Evolutionary conservation across 75 land plant species (phyloP).

Genomic region (Cunninghamia lanceolata): DNA sequence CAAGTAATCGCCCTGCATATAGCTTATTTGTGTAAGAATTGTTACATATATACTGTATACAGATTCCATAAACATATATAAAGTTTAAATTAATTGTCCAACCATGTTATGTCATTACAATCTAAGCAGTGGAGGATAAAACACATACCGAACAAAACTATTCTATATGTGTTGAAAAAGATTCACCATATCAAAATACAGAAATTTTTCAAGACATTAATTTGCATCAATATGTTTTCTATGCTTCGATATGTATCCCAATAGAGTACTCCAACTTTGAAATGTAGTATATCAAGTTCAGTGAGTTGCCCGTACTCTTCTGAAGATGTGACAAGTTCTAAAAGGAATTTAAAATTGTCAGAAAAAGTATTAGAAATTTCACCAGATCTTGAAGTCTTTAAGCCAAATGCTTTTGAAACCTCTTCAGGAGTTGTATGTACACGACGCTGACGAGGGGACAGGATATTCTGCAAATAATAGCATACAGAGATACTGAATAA

Average conservation of each 20-base stretch:
- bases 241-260: not conserved
- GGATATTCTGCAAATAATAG: not conserved
- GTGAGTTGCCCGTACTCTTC: not conserved
- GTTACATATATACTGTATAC: not conserved
- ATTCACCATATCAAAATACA: not conserved
- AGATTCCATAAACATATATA: not conserved
- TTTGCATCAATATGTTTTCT: not conserved
- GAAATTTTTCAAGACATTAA: not conserved
- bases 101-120: not conserved
- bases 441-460: constrained; percentile 9
- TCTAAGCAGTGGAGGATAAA: not conserved
- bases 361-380: not conserved
- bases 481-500: not conserved
- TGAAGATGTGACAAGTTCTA: not conserved
- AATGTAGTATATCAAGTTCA: not conserved
- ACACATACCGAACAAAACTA: not conserved
- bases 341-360: not conserved
- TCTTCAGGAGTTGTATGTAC: constrained; percentile 9
- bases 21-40: not conserved
- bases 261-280: not conserved
- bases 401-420: constrained; percentile 23
- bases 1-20: constrained; percentile 21
- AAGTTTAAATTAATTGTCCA: not conserved
- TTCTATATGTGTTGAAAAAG: not conserved
- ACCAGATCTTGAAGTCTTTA: constrained; percentile 24